Base-by-base conservation (phyloP, 345 rosid genomes). In the Eucalyptus sideroxylon region DNA sequence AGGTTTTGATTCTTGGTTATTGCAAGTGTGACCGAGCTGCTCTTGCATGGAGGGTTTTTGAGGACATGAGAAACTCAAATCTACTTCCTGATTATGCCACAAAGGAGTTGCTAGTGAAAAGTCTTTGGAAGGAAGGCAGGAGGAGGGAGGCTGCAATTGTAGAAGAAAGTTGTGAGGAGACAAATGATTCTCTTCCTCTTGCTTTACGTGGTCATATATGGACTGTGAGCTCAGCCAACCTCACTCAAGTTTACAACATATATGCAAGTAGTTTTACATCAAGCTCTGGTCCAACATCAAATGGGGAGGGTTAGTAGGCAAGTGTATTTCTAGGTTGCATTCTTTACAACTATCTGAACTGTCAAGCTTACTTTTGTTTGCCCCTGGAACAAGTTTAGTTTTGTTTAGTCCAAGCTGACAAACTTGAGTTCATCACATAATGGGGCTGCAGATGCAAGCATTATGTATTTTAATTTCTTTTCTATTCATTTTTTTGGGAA, bases 61-160 rank as follows among this genome's bases (percentile, higher is more conserved):
- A 96, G 87, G 98, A 98, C 86, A 95, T 98, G 97, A 94, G 90
- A 50, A 95, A 91, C 88, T 92, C 91, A 42, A 94, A 94, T 90
- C 65, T 94, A 91, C 91, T 93, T 93, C 98, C 94, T 26, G 99
- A 96, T 88, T 92, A 85, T 89, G 94, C 93, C 86, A 95, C 97
- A 5, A 97, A 95, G 93, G 95, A 95, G 88, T 89, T 98, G 93
- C 97, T 98, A 88, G 96, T 95, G 50, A 97, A 92, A 92, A 95
- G 97, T 93, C 97, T 96, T 67, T 97, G 99, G 99, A 95, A 93
- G 91, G 99, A 98, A 95, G 99, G 97, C 92, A 95, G 93, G 93
- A 91, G 98, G 77, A 98, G 91, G 93, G 99, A 98, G 91, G 98
- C 98, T 50, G 98, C 97, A 49, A 87, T 86, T 85, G 96, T 98